These are phyloP conservation scores for Citrullus amarus DNA, from an alignment of 306 rosid genomes.

Conservation along the genomic window DNA sequence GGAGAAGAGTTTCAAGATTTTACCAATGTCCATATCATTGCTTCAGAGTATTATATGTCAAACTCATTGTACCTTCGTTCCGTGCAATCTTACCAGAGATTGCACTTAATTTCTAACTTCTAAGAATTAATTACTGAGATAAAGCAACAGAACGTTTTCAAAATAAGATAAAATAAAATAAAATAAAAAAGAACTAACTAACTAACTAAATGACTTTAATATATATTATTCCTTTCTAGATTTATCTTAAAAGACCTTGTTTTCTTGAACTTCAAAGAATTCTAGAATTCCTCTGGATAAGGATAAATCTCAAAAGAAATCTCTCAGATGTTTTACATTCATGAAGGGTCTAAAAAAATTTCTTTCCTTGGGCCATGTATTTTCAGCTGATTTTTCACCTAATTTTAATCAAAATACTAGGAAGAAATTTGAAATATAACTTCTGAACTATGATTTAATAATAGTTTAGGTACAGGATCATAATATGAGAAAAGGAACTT, in stretches of 20 bases:
- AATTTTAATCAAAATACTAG: not conserved
- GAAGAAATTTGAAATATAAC: not conserved
- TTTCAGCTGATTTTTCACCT: not conserved
- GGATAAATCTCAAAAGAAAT: not conserved
- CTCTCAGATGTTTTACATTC: not conserved
- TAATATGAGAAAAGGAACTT: not conserved
- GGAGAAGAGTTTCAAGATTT: not conserved
- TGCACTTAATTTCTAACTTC: not conserved
- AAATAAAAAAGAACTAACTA: not conserved
- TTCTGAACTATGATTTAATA: not conserved
- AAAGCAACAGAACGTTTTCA: not conserved
- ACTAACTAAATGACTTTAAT: not conserved
- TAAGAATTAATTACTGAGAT: not conserved
- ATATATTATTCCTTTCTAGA: not conserved
- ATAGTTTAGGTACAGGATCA: not conserved
- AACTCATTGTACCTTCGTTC: not conserved
- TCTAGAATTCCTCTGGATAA: not conserved
- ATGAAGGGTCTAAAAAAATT: not conserved
- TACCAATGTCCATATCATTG: not conserved
- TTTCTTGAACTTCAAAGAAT: not conserved
- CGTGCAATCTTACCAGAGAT: not conserved
- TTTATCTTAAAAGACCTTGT: not conserved
- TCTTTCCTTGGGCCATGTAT: not conserved
- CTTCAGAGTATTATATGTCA: not conserved
- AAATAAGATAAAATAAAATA: not conserved